Evolutionary conservation across 2,329 filamentous ascomycete species (phyloP).

Genomic region (Fusarium burgessii): DNA sequence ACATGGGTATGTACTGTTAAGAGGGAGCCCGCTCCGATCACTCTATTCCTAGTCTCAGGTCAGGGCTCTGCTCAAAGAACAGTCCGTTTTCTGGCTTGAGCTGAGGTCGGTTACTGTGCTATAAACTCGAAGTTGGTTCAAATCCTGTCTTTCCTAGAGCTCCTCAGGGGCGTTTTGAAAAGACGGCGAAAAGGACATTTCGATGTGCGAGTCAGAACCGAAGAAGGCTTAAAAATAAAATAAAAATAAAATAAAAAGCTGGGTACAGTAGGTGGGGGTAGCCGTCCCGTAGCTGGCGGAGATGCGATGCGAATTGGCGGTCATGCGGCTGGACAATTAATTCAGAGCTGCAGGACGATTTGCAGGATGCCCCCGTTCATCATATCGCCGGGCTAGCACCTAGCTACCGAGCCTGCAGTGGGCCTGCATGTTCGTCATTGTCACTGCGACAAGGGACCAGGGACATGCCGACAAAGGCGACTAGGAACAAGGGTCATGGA

Average conservation of each 20-base stretch:
- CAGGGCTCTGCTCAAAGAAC: slow-evolving; percentile 5
- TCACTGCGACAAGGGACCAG: slow-evolving; percentile 17
- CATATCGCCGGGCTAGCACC: slow-evolving; percentile 41
- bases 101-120: neutral
- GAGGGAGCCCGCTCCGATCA: slow-evolving; percentile 30
- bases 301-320: slow-evolving; percentile 33
- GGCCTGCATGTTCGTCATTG: slow-evolving; percentile 47
- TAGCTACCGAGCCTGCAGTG: slow-evolving; percentile 47
- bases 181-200: neutral
- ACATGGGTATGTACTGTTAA: slow-evolving; percentile 20
- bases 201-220: slow-evolving; percentile 24
- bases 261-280: slow-evolving; percentile 21
- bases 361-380: slow-evolving; percentile 40
- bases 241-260: neutral
- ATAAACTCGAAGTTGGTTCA: neutral
- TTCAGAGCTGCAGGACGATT: slow-evolving; percentile 38
- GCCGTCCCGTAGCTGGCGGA: slow-evolving; percentile 19
- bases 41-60: slow-evolving; percentile 35
- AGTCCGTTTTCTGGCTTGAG: slow-evolving; percentile 13
- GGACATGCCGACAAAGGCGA: neutral
- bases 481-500: slow-evolving; percentile 24
- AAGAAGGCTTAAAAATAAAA: slow-evolving; percentile 8
- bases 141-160: neutral
- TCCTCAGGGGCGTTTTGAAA: neutral
- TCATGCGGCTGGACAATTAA: slow-evolving; percentile 36